Conservation (phyloP, 129 eudicot genomes). For the Sambucus nigra region DNA sequence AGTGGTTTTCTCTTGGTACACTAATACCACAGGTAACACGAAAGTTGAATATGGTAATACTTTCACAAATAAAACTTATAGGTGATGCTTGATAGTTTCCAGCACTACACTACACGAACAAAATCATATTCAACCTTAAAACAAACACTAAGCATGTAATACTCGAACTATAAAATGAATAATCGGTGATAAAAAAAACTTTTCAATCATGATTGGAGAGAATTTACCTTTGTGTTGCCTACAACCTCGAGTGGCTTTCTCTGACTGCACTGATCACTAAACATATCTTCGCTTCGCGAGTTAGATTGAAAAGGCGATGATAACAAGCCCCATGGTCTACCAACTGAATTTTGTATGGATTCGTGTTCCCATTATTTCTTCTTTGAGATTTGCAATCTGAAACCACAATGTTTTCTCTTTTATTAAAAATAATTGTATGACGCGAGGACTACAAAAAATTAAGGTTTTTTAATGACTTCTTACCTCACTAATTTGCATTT, state of each 20-base stretch:
- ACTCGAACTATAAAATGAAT: background rate
- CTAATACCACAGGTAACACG: background rate
- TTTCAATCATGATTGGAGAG: background rate
- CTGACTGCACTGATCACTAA: conserved; percentile 25
- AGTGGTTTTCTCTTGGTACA: no score
- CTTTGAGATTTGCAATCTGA: conserved; percentile 87
- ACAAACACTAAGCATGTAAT: no score
- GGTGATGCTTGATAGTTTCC: no score
- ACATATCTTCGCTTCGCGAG: conserved; percentile 26
- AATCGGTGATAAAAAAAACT: background rate
- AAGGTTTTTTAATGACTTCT: no score
- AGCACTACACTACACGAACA: no score
- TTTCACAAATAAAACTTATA: background rate
- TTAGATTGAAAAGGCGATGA: conserved; percentile 48
- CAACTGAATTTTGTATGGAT: conserved; percentile 28
- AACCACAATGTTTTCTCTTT: background rate
- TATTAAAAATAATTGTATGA: no score
- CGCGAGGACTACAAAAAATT: background rate
- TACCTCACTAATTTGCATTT: no score
- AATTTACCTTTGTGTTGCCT: conserved; percentile 67
- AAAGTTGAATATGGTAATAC: background rate
- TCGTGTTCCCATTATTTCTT: conserved; percentile 58
- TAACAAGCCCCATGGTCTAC: conserved; percentile 55
- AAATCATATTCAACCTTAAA: no score
- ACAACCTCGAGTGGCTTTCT: conserved; percentile 74